phyloP scores from a whole-genome alignment of 345 rosid genomes.

The Lenwebbia sp. region DNA sequence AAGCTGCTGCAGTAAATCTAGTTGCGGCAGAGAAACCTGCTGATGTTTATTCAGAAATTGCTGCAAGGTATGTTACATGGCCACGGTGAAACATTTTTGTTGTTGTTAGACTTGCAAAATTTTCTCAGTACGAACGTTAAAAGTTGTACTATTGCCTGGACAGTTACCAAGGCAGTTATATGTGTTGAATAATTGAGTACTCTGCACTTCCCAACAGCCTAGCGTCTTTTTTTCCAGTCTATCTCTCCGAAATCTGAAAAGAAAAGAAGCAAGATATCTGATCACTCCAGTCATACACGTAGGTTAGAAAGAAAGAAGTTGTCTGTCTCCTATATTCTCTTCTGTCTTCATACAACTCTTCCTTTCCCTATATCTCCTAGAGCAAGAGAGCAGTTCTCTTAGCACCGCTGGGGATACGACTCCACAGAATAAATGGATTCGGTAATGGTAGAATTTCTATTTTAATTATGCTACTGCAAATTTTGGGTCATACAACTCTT shows the following conservation, averaged over 20 bases:
- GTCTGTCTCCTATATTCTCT: neutral
- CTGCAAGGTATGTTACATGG: conserved; percentile 47
- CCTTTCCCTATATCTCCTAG: neutral
- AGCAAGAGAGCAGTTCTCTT: neutral
- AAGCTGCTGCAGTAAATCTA: conserved; percentile 96
- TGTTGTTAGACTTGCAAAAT: neutral
- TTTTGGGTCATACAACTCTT: neutral
- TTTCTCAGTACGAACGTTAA: neutral
- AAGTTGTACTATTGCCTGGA: neutral
- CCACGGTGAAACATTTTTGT: neutral
- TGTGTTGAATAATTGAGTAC: neutral
- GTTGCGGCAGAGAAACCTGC: conserved; percentile 77
- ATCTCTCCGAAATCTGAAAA: neutral
- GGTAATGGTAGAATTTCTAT: neutral
- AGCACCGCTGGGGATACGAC: neutral
- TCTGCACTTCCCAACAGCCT: neutral
- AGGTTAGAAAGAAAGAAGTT: neutral
- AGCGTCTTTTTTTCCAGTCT: neutral
- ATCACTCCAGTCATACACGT: neutral
- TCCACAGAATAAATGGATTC: neutral
- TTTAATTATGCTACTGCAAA: neutral
- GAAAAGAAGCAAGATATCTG: neutral
- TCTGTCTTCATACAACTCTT: neutral
- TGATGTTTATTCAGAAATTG: conserved; percentile 94
- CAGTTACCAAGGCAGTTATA: neutral